A percentile compares a stretch with the other conserved stretches of the same genome.
Conservation (phyloP, 768 basidiomycete species). For the Asterophora parasitica region DNA sequence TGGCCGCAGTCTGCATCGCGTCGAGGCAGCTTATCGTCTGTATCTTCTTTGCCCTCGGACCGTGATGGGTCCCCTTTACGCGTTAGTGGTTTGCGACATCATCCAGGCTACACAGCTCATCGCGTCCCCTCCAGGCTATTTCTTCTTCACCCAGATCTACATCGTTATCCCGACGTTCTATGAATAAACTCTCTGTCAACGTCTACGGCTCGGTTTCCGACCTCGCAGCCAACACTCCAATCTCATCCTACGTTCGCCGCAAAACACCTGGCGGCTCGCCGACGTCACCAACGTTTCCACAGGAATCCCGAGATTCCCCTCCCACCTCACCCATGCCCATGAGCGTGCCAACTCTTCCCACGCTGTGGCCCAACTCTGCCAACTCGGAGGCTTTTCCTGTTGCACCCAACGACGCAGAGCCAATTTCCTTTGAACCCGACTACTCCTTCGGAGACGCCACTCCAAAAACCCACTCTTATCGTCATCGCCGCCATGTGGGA, state of each 20-base stretch:
- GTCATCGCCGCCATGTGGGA: conserved; percentile 34
- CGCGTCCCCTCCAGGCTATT: conserved; percentile 25
- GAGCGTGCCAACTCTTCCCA: conserved; percentile 61
- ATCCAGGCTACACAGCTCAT: not conserved
- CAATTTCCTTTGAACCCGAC: conserved; percentile 15
- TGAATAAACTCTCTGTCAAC: conserved; percentile 43
- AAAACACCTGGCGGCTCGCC: conserved; percentile 75
- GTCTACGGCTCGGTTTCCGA: conserved; percentile 47
- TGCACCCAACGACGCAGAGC: conserved; percentile 34
- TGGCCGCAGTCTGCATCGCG: conserved; percentile 33
- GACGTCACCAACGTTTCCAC: conserved; percentile 59
- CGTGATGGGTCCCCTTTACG: conserved; percentile 33
- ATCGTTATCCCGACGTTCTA: conserved; percentile 36
- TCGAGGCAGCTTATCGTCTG: conserved; percentile 44
- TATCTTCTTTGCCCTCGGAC: conserved; percentile 35
- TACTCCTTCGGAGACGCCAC: conserved; percentile 21
- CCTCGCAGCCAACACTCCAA: conserved; percentile 63
- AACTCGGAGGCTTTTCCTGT: conserved; percentile 39
- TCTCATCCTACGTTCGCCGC: conserved; percentile 75
- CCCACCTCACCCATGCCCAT: conserved; percentile 43
- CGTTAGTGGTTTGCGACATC: conserved; percentile 18
- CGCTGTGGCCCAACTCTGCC: conserved; percentile 42
- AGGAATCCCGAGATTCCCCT: conserved; percentile 35
- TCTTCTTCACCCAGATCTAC: conserved; percentile 34
- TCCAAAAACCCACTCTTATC: conserved; percentile 26